These are phyloP conservation scores for Xylariales sp. DNA, from an alignment of 2,329 filamentous ascomycete species.

Conservation along the genomic window DNA sequence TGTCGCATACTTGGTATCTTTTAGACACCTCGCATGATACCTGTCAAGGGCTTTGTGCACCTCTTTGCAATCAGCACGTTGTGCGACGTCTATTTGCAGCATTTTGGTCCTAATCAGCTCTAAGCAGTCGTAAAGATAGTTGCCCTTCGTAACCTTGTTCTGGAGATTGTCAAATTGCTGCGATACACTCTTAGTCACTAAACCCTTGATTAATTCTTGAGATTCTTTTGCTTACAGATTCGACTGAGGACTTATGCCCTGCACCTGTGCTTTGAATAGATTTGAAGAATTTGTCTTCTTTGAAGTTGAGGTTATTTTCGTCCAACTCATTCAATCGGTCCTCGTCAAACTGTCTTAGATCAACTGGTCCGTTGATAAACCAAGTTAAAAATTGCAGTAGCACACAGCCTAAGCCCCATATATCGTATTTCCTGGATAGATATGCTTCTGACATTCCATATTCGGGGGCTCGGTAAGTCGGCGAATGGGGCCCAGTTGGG, in stretches of 20 bases:
- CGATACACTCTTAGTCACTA: neutral
- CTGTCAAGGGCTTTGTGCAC: conserved; percentile 16
- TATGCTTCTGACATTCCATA: conserved; percentile 17
- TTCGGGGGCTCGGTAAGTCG: conserved; percentile 32
- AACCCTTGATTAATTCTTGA: neutral
- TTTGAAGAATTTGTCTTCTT: conserved; percentile 31
- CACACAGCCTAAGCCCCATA: conserved; percentile 33
- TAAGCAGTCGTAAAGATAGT: conserved; percentile 32
- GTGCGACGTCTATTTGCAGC: conserved; percentile 5
- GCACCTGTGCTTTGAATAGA: neutral
- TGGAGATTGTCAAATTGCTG: conserved; percentile 20
- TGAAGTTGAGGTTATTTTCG: conserved; percentile 6
- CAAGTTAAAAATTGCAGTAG: conserved; percentile 31
- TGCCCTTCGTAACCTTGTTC: neutral
- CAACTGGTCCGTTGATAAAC: conserved; percentile 28
- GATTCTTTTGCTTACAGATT: neutral
- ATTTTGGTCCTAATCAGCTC: conserved; percentile 28
- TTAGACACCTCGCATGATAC: conserved; percentile 10
- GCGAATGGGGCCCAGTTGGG: conserved; percentile 19
- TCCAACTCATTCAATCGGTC: conserved; percentile 20
- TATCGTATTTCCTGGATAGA: conserved; percentile 31
- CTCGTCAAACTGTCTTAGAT: conserved; percentile 20
- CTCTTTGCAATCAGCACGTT: conserved; percentile 21
- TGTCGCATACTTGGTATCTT: conserved; percentile 8
- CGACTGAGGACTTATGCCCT: neutral